Evolutionary conservation across 768 basidiomycete genomes (phyloP), one percentile per base, ranked within the genome.

Genomic region (Nidularia sp.): DNA sequence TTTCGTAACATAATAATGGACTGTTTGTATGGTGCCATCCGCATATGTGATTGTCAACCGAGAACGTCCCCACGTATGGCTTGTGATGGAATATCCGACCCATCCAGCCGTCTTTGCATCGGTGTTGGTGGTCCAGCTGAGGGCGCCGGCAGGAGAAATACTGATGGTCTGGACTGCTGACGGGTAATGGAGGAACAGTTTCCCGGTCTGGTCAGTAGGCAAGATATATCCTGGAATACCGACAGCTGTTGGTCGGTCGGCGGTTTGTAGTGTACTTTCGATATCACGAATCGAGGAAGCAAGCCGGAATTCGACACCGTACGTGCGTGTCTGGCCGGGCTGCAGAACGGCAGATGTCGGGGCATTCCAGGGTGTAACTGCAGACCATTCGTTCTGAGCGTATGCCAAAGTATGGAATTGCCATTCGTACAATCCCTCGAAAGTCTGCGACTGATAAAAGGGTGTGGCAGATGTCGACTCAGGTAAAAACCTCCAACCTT

Each of bases 371-470:
- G 81, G 79, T 0, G 76, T 75, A 35, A 75, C 75, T 6, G 58
- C 57, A 5, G 68, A 67, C 81, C 81, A 81, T 58, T 81, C 79
- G 57, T 79, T 76, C 55, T 80, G 66, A 9, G 80, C 79, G 58
- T 79, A 81, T 0, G 80, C 80, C 18, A 79, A 62, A 3, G 79
- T 81, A 51, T 81, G 81, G 60, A 80, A 80, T 57, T 78, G 75
- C 80, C 81, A 81, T 67, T 81, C 81, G 63, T 80, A 80, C 10
- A 81, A 59, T 0, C 73, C 81, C 57, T 83, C 81, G 57, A 83
- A 83, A 0, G 81, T 83, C 58, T 83, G 81, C 1, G 79, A 80
- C 56, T 81, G 80, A 56, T 83, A 83, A 52, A 65, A 76, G 1
- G 77, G 76, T 1, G 72, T 55, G 1, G 63, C 68, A 2, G 70